phyloP scores from a whole-genome alignment of 495 filamentous ascomycete species.

The Talaromyces stipitatus region DNA sequence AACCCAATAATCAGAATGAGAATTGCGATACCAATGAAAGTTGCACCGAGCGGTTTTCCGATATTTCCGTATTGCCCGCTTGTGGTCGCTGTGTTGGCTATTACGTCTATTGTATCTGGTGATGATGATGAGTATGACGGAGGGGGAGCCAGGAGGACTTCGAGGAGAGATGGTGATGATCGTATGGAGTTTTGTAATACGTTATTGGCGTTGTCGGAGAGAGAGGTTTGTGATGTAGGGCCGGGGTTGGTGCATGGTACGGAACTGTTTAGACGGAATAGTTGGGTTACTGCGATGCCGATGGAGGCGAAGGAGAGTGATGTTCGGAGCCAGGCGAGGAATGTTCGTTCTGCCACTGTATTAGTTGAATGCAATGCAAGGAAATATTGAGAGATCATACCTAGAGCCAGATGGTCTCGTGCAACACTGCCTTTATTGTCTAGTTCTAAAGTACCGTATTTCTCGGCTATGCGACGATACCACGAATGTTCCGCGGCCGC shows the following conservation, averaged over 20 bases:
- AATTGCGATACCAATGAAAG: constrained; percentile 84
- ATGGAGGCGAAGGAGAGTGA: constrained; percentile 94
- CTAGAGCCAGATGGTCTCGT: constrained; percentile 87
- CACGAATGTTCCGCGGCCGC: constrained; percentile 26
- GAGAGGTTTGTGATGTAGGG: not conserved
- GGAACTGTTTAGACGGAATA: constrained; percentile 84
- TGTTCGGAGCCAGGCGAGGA: constrained; percentile 93
- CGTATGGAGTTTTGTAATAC: not conserved
- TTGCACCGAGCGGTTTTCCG: constrained; percentile 89
- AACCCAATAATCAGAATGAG: constrained; percentile 77
- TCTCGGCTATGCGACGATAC: constrained; percentile 48
- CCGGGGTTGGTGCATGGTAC: constrained; percentile 28
- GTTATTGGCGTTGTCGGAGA: not conserved
- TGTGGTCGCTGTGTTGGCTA: not conserved
- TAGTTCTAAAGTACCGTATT: constrained; percentile 77
- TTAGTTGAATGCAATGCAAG: not conserved
- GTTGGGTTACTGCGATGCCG: constrained; percentile 90
- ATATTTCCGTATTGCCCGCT: constrained; percentile 56
- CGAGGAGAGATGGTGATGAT: constrained; percentile 3
- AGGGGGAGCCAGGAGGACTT: constrained; percentile 7
- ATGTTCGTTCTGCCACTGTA: constrained; percentile 69
- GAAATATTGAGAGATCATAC: constrained; percentile 39
- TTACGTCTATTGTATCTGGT: constrained; percentile 1
- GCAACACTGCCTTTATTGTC: constrained; percentile 97
- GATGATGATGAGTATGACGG: not conserved